phyloP scores from a whole-genome alignment of 352 stramenopile species.

The Blastocystis hominis region DNA sequence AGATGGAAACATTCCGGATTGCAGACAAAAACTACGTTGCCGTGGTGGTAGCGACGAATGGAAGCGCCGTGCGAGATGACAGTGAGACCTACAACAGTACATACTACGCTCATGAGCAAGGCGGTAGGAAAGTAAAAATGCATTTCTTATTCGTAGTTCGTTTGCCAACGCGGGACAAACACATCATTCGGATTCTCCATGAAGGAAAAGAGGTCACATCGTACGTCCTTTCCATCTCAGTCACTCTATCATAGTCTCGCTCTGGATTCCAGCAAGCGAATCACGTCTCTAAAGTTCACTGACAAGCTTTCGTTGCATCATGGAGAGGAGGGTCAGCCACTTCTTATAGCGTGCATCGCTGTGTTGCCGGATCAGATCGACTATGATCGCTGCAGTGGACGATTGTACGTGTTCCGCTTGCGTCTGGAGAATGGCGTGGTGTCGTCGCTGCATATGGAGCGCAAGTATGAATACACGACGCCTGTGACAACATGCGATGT shows the following conservation, averaged over 20 bases:
- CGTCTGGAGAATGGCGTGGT: not conserved
- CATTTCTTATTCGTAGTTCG: not conserved
- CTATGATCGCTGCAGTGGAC: not conserved
- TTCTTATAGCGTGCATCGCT: not conserved
- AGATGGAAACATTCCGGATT: not conserved
- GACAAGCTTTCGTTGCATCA: not conserved
- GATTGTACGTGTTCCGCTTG: not conserved
- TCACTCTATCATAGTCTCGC: not conserved
- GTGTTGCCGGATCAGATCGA: not conserved
- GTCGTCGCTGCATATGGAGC: not conserved
- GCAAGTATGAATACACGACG: not conserved
- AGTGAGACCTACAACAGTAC: not conserved
- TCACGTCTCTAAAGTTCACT: conserved; percentile 14
- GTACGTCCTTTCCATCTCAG: not conserved
- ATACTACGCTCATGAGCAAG: conserved; percentile 10
- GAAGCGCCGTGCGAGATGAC: not conserved
- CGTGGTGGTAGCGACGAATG: not conserved
- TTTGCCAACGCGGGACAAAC: not conserved
- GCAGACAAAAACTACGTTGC: not conserved
- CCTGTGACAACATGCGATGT: conserved; percentile 1
- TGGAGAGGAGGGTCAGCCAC: not conserved
- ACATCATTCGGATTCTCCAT: not conserved
- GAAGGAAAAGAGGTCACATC: not conserved
- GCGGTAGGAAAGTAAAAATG: not conserved
- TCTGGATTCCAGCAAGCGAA: not conserved